Base-by-base conservation (phyloP, 2,329 filamentous ascomycete genomes). In the Colletotrichum eremochloae region DNA sequence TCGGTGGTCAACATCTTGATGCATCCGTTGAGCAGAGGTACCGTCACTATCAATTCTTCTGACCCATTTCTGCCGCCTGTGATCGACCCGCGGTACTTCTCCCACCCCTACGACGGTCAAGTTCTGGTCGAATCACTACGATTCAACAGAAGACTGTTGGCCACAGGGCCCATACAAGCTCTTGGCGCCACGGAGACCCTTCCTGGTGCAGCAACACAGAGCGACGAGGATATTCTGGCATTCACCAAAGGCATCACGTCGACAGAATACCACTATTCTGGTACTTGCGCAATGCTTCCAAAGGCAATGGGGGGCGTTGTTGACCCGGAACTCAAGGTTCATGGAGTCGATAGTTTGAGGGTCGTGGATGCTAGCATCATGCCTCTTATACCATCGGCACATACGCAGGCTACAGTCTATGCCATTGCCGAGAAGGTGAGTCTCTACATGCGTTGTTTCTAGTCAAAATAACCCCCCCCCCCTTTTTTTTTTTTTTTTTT, bases 11-110 rank as follows among this genome's bases (percentile, higher is more conserved):
- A 83, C 29, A 80, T 80, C 60, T 75, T 81, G 44, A 76, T 81
- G 68, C 81, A 84, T 68, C 82, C 83, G 1, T 76, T 84, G 33
- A 82, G 79, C 65, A 79, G 83, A 20, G 83, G 83, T 33, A 80
- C 80, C 12, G 79, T 84, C 61, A 78, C 77, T 33, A 80, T 85
- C 48, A 79, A 81, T 75, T 75, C 78, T 0, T 75, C 75, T 0
- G 76, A 84, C 73, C 81, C 81, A 6, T 75, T 78, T 7, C 75
- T 70, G 5, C 76, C 76, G 1, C 73, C 73, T 0, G n/a, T 14
- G 0, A 63, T 73, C 8, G 55, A 74, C 6, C 73, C 73, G 3
- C 67, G 66, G 3, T 74, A 67, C 48, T 46, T 70, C 0, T 70
- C 73, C 1, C 62, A 71, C 9, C 71, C 71, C 1, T 57, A 70